phyloP scores from a whole-genome alignment of 108 stramenopile species.

The Cyclotella choctawhatcheeana region DNA sequence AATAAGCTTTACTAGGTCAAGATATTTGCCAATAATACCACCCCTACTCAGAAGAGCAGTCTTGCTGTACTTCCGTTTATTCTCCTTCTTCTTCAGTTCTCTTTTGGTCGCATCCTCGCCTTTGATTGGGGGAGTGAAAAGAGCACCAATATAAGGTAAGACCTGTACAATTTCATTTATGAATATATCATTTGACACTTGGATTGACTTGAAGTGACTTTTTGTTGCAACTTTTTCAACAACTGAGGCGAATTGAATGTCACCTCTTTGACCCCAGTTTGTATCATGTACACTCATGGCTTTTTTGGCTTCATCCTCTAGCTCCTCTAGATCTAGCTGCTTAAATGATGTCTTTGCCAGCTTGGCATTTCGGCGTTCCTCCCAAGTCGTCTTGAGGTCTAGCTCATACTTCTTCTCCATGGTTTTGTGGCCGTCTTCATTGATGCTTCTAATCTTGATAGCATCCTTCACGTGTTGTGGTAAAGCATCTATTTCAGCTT shows the following conservation, averaged over 20 bases:
- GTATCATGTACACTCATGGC: not conserved
- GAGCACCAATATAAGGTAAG: not conserved
- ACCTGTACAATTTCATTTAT: not conserved
- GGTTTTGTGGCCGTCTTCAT: not conserved
- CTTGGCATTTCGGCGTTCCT: not conserved
- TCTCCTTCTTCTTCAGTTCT: not conserved
- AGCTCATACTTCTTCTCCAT: not conserved
- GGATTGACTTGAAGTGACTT: constrained; percentile 1
- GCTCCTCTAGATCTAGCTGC: not conserved
- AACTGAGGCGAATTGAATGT: constrained; percentile 3
- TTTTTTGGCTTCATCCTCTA: not conserved
- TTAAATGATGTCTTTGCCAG: not conserved
- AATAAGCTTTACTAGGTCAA: not conserved
- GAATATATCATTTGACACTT: not conserved
- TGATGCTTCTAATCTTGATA: constrained; percentile 8
- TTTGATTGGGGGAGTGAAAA: not conserved
- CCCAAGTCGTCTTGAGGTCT: not conserved
- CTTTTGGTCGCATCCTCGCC: not conserved
- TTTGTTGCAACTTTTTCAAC: constrained; percentile 5
- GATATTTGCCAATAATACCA: not conserved
- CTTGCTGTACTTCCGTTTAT: too few species aligned
- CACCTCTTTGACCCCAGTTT: not conserved
- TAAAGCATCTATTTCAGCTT: not conserved
- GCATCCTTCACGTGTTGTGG: constrained; percentile 1
- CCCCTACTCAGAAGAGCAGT: not conserved